These are phyloP conservation scores for Magnaporthales sp. DNA, from an alignment of 2,329 filamentous ascomycete species.

Conservation along the genomic window DNA sequence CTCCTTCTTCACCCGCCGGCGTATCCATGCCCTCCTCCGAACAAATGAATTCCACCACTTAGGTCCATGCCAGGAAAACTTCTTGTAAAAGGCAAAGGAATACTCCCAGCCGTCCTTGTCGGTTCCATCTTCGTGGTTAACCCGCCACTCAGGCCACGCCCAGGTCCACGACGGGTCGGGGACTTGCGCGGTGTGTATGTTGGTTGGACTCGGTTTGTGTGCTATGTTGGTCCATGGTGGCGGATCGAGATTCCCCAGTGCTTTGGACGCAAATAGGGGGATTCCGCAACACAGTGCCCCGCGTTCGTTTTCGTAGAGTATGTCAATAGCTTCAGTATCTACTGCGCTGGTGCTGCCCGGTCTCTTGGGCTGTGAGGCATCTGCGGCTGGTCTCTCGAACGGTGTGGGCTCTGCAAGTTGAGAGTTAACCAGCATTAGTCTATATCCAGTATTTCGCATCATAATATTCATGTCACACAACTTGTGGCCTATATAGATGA, in stretches of 20 bases:
- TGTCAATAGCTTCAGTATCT: conserved; percentile 56
- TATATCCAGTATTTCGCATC: neutral
- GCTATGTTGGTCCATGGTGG: conserved; percentile 73
- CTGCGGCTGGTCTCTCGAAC: conserved; percentile 1
- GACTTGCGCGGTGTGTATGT: conserved; percentile 79
- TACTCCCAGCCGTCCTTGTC: conserved; percentile 97
- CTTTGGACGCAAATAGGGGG: conserved; percentile 79
- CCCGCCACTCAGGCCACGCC: conserved; percentile 59
- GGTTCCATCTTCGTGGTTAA: conserved; percentile 60
- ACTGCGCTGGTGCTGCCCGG: neutral
- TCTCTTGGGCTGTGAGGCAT: neutral
- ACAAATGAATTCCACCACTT: conserved; percentile 95
- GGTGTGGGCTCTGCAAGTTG: conserved; percentile 3
- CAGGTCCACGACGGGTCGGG: conserved; percentile 95
- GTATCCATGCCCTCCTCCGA: conserved; percentile 78
- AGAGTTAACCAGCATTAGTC: neutral
- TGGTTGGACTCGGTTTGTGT: conserved; percentile 50
- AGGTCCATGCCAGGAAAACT: conserved; percentile 78
- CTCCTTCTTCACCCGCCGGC: conserved; percentile 63
- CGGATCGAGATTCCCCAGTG: conserved; percentile 79
- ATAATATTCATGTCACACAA: neutral
- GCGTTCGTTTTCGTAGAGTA: conserved; percentile 92
- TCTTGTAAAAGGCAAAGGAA: conserved; percentile 72
- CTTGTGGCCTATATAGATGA: neutral
- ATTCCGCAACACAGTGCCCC: conserved; percentile 84